Evolutionary conservation across 2,329 filamentous ascomycete species (phyloP), one percentile per base, ranked within the genome.

Genomic region (Sporothrix pseudoabietina): DNA sequence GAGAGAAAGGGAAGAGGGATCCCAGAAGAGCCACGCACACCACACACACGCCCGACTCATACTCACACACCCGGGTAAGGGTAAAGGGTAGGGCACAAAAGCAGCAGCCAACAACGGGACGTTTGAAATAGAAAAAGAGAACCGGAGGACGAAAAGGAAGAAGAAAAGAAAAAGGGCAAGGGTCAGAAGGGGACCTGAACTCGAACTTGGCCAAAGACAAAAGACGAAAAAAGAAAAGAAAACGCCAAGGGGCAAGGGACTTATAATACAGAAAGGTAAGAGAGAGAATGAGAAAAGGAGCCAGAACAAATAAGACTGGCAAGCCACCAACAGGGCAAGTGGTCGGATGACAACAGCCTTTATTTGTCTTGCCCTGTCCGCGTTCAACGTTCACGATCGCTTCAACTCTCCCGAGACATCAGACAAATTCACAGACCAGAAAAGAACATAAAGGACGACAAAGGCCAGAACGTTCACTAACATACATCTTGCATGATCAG

Each of bases 271-370:
- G 61, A 66, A 9, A 39, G 26, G 30, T 49, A 59, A 68, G 47
- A 32, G 30, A 32, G 57, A 68, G 12, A 14, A 52, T 35, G 52
- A 19, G n/a, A 30, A 4, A 55, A 30, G 41, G 16, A 35, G 35
- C 55, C 39, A 41, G 39, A n/a, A 22, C 52, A 55, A 26, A 55
- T 14, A 14, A 69, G 16, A 30, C 65, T 26, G 5, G n/a, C 44
- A 30, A 54, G 30, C 39, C 44, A 69, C 65, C 26, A 49, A 68
- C 41, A 68, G 30, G 65, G 68, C n/a, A 73, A 57, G 57, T 71
- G 72, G 72, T 73, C 72, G 57, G 68, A 70, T 71, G 72, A 70
- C 72, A 59, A 49, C 49, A 35, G 16, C 44, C 32, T 47, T 22
- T 65, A 22, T 59, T 65, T 70, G 19, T 30, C 44, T 16, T 44